phyloP scores from a whole-genome alignment of 768 basidiomycete genomes.

The Hygrophorus russula region DNA sequence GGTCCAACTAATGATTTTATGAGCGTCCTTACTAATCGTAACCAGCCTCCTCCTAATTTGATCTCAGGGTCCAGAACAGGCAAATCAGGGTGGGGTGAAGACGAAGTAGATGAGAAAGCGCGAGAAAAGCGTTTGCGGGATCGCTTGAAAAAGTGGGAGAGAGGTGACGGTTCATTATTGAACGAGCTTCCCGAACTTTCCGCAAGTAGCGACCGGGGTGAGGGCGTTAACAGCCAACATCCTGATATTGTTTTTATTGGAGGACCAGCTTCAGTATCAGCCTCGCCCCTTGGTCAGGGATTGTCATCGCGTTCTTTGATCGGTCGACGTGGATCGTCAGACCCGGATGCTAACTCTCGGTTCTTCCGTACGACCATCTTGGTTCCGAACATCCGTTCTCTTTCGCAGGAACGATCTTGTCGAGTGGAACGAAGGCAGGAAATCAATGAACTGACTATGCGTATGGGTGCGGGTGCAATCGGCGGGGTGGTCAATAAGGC shows the following conservation, averaged over 20 bases:
- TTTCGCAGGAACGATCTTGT: conserved; percentile 38
- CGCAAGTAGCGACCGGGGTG: conserved; percentile 21
- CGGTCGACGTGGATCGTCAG: conserved; percentile 13
- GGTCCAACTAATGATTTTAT: conserved; percentile 26
- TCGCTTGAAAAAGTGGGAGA: conserved; percentile 68
- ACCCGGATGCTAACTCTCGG: conserved; percentile 18
- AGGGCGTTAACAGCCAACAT: conserved; percentile 20
- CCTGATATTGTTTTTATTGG: conserved; percentile 44
- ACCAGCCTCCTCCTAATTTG: conserved; percentile 19
- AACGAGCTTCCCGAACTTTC: conserved; percentile 54
- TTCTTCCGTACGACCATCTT: conserved; percentile 64
- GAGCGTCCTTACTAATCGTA: conserved; percentile 35
- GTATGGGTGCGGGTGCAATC: conserved; percentile 71
- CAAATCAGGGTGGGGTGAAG: conserved; percentile 54
- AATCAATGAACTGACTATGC: conserved; percentile 71
- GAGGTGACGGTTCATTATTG: conserved; percentile 41
- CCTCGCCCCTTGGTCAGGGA: conserved; percentile 17
- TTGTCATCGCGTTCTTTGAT: conserved; percentile 8
- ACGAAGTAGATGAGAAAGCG: conserved; percentile 49
- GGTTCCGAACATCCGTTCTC: conserved; percentile 51
- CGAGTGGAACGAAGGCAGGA: conserved; percentile 57
- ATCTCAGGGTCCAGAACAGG: conserved; percentile 21
- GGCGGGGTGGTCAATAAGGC: conserved; percentile 49
- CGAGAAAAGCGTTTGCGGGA: conserved; percentile 65
- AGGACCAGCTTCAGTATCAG: conserved; percentile 22